These are phyloP conservation scores for Acanthamoeba lenticulata DNA, from an alignment of 208 protist genomes.

Conservation along the genomic window DNA sequence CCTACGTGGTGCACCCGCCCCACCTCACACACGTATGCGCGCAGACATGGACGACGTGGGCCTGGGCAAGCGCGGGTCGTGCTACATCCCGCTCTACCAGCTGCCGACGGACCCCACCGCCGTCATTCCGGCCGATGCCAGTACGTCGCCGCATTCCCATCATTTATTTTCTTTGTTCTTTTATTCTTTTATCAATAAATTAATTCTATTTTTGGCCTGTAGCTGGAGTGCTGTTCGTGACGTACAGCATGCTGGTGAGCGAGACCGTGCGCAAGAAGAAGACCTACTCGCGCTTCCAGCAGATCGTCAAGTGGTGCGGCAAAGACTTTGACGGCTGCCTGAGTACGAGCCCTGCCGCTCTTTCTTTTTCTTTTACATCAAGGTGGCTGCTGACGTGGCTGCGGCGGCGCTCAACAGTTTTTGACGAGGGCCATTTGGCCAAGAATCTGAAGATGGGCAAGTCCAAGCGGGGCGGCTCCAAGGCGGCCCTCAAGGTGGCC, in stretches of 20 bases:
- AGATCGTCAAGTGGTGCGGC: conserved; percentile 35
- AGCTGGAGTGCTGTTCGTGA: conserved; percentile 64
- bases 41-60: conserved; percentile 26
- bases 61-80: neutral
- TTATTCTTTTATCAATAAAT: neutral
- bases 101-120: neutral
- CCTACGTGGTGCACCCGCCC: too few relatives aligned
- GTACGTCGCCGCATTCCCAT: neutral
- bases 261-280: neutral
- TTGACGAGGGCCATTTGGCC: conserved; percentile 70
- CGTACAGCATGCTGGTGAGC: conserved; percentile 61
- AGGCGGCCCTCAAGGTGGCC: neutral
- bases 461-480: neutral
- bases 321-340: neutral
- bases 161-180: too few relatives aligned
- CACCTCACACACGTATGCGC: neutral
- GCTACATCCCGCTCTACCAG: conserved; percentile 8
- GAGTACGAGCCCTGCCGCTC: neutral
- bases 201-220: conserved; percentile 55
- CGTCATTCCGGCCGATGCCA: neutral
- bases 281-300: neutral
- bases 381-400: too few relatives aligned
- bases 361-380: neutral
- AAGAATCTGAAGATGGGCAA: conserved; percentile 52
- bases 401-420: too few relatives aligned